Base-by-base conservation (phyloP, 2,329 filamentous ascomycete genomes). In the Ophiostoma sp. region DNA sequence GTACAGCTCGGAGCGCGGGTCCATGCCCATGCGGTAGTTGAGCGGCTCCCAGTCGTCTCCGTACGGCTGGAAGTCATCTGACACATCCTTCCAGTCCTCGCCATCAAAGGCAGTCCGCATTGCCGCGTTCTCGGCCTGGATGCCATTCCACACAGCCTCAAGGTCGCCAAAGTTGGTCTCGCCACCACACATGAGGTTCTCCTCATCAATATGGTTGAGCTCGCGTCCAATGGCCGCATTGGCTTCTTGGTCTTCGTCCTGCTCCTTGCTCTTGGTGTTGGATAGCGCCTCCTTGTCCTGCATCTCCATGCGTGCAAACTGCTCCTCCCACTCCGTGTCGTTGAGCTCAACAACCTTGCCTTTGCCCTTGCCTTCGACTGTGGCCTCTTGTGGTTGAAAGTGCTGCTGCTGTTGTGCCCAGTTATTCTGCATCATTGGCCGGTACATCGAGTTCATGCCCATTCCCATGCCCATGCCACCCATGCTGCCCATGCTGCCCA, bases 321-420 rank as follows among this genome's bases (percentile, higher is more conserved):
- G 93, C 76, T 93, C 92, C 80, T 98, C 94, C 95, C 95, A 98
- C 77, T 96, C 90, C 76, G 90, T 84, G 75, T 99, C 94, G 78
- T 97, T 93, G 33, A 98, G 86, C 81, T 98, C 95, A 15, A 98
- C 90, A 81, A 98, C 87, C 79, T 98, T 98, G 71, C 91, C 92
- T 79, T 93, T 91, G 67, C 81, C 83, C 73, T 86, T 84, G 67
- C 80, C 83, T 73, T 86, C 83, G 75, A 39, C 62, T 77, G 76
- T 80, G 77, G 35, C 44, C 20, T 31, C 68, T 81, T 64, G 52
- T 6, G 35, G 52, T 35, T 68, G 67, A 7, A 54, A 36, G 68
- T 81, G 79, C 70, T 82, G 81, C 76, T 83, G 76, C 76, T 83
- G 77, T 75, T 80, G 79, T 66, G 78, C 76, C 76, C 83, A 77